Base-by-base conservation (phyloP, 2,329 filamentous ascomycete genomes). In the Myriosclerotinia curreyana region DNA sequence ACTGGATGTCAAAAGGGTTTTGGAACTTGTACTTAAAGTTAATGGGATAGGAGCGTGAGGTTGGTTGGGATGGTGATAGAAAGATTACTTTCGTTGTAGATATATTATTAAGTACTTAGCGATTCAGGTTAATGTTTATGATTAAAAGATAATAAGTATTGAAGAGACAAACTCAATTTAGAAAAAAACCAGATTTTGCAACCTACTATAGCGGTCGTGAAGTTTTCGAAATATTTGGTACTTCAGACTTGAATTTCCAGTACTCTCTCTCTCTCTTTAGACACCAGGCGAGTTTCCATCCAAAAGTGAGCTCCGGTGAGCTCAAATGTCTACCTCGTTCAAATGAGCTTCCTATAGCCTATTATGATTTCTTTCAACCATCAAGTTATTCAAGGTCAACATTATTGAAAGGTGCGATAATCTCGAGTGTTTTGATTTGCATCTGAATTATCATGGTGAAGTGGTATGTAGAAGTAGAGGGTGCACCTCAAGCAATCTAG, bases 1-100 rank as follows among this genome's bases (percentile, higher is more conserved):
- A 62, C 25, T 34, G 59, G 59, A n/a, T 65, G 63, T 15, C 50
- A 62, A 50, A 44, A 51, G 17, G 34, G 15, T 6, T 65, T 55
- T 42, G 63, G 63, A 14, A 62, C 50, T 22, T 65, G 63, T 36
- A 49, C 40, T 15, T 63, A 42, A n/a, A 7, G 49, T 12, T 8
- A 42, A 22, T n/a, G 48, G 8, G n/a, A n/a, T 31, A 48, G 14
- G 31, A 25, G 28, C 5, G 53, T 54, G 54, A 34, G 15, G 22
- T 20, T 17, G 15, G 22, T 20, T 17, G 28, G 8, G 42, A 36
- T 25, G 36, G 28, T 7, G 6, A 28, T 49, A 12, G 20, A 58
- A 44, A 49, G 46, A 17, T 42, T 40, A 50, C 34, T 59, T 58
- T 63, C 17, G 3, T 9, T 63, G 51, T 58, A 40, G 5, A 63